phyloP scores from a whole-genome alignment of 139 green algal genomes.

The Volvox africanus region DNA sequence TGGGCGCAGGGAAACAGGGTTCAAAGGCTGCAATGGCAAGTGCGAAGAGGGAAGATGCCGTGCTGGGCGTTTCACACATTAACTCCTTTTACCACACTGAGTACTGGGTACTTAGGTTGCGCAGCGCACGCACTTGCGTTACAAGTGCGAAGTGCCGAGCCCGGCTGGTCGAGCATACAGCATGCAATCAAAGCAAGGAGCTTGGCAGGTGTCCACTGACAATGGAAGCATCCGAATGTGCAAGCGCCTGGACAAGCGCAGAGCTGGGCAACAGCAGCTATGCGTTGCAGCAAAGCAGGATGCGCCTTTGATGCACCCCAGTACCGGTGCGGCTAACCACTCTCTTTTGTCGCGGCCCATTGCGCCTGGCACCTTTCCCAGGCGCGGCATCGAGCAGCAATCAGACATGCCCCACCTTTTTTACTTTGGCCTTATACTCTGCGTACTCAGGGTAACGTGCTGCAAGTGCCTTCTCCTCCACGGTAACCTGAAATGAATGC shows the following conservation, averaged over 20 bases:
- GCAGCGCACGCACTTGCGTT: background rate
- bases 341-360: background rate
- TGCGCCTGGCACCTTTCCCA: background rate
- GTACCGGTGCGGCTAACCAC: background rate
- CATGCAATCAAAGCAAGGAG: no score
- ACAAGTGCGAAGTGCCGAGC: background rate
- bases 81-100: background rate
- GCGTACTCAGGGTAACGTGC: constrained; percentile 54
- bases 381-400: background rate
- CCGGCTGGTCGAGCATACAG: no score
- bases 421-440: constrained; percentile 57
- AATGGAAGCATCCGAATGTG: no score
- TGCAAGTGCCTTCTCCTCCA: constrained; percentile 59
- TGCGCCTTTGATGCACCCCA: background rate
- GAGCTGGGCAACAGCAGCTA: background rate
- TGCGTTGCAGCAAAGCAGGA: background rate
- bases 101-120: background rate
- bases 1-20: background rate
- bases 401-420: constrained; percentile 38
- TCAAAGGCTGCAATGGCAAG: background rate
- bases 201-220: no score
- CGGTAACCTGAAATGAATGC: constrained; percentile 44
- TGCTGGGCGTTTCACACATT: background rate
- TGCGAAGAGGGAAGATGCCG: background rate
- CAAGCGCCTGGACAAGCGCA: background rate